phyloP scores from a whole-genome alignment of 2,329 filamentous ascomycete species.

The Penicillium crustosum region DNA sequence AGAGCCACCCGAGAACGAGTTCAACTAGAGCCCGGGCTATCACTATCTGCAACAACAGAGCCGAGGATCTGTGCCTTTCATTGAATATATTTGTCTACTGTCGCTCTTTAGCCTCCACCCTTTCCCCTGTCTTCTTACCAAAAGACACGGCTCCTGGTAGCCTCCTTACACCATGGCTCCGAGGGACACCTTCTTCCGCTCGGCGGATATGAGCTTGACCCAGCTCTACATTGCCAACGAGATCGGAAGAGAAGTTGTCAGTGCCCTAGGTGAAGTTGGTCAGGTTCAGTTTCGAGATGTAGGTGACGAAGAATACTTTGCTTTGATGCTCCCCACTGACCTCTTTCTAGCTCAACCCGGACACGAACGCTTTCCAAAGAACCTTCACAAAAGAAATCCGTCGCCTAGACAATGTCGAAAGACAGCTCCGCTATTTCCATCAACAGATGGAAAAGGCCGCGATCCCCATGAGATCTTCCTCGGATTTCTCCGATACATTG shows the following conservation, averaged over 20 bases:
- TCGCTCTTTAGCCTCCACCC: slow-evolving; percentile 4
- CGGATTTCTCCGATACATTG: slow-evolving; percentile 83
- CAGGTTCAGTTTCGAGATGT: slow-evolving; percentile 98
- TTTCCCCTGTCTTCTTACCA: slow-evolving; percentile 17
- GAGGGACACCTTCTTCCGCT: slow-evolving; percentile 97
- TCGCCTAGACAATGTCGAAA: slow-evolving; percentile 94
- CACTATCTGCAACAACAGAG: slow-evolving; percentile 1
- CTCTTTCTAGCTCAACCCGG: slow-evolving; percentile 73
- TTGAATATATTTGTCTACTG: slow-evolving; percentile 11
- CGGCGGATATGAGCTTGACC: slow-evolving; percentile 99
- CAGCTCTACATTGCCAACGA: slow-evolving; percentile 99
- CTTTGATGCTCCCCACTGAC: slow-evolving; percentile 19
- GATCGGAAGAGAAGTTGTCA: slow-evolving; percentile 96
- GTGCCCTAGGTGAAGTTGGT: slow-evolving; percentile 91
- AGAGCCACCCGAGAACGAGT: slow-evolving; percentile 8
- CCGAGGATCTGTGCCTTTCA: slow-evolving; percentile 18
- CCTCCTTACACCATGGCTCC: slow-evolving; percentile 55
- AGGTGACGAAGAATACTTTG: slow-evolving; percentile 41
- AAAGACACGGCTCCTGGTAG: slow-evolving; percentile 25
- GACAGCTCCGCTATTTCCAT: slow-evolving; percentile 95
- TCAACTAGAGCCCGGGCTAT: slow-evolving; percentile 1
- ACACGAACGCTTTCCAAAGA: slow-evolving; percentile 90
- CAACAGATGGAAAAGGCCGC: slow-evolving; percentile 90
- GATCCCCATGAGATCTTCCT: slow-evolving; percentile 83
- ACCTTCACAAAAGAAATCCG: slow-evolving; percentile 98